Evolutionary conservation across 768 basidiomycete genomes (phyloP).

Genomic region (Mycena filopes): DNA sequence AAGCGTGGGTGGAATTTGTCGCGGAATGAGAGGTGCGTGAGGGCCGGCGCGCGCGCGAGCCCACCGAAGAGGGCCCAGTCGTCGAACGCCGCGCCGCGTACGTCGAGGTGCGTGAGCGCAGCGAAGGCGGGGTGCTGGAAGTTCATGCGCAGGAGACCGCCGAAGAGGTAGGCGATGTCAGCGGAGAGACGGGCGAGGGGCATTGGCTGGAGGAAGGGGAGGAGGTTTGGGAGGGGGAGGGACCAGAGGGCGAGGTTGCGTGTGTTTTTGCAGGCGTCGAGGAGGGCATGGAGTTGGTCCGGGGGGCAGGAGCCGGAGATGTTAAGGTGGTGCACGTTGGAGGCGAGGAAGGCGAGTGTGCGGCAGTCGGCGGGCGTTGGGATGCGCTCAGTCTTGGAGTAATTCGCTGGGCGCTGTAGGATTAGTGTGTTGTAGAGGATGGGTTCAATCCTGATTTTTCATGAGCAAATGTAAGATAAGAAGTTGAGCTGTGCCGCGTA

Average conservation of each 20-base stretch:
- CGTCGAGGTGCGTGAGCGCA: slow-evolving; percentile 27
- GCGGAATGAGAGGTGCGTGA: slow-evolving; percentile 28
- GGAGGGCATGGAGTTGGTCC: slow-evolving; percentile 12
- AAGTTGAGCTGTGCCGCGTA: not conserved
- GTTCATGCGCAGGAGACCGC: slow-evolving; percentile 17
- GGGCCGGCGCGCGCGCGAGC: slow-evolving; percentile 14
- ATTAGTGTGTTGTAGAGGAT: slow-evolving; percentile 13
- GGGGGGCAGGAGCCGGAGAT: not conserved
- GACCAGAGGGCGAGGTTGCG: slow-evolving; percentile 21
- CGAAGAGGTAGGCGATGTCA: slow-evolving; percentile 25
- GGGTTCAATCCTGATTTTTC: slow-evolving; percentile 8
- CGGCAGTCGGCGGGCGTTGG: slow-evolving; percentile 11
- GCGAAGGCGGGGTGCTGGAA: slow-evolving; percentile 17
- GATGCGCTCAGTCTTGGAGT: not conserved
- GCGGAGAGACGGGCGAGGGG: slow-evolving; percentile 25
- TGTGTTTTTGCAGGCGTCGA: slow-evolving; percentile 12
- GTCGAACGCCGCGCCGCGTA: slow-evolving; percentile 22
- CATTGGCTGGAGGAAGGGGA: slow-evolving; percentile 15
- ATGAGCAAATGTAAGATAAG: not conserved
- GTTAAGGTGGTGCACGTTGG: slow-evolving; percentile 13
- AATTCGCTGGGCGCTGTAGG: not conserved
- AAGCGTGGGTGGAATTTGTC: slow-evolving; percentile 21
- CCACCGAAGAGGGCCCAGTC: slow-evolving; percentile 21
- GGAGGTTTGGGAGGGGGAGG: slow-evolving; percentile 11
- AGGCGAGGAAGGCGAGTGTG: slow-evolving; percentile 9